These are phyloP conservation scores for Periconia digitata DNA, from an alignment of 2,329 filamentous ascomycete genomes.

Conservation along the genomic window DNA sequence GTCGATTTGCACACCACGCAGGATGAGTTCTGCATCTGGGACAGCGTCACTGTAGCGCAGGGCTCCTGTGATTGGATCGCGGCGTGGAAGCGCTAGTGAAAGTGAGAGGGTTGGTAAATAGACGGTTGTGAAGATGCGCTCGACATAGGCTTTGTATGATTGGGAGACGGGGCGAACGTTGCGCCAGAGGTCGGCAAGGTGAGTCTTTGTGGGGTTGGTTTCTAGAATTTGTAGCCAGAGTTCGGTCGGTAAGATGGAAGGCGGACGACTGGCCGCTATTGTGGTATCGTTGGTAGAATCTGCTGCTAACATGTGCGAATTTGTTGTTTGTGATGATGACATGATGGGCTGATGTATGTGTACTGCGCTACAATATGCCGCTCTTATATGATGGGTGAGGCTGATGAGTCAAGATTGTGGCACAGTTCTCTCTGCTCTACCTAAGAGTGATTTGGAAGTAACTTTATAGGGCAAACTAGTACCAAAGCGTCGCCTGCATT, in stretches of 20 bases:
- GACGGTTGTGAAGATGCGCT: slow-evolving; percentile 18
- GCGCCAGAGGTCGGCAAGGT: slow-evolving; percentile 18
- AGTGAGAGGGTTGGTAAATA: slow-evolving; percentile 14
- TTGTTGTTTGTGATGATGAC: not conserved
- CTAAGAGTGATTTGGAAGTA: no score
- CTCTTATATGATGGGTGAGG: no score
- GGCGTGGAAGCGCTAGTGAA: slow-evolving; percentile 20
- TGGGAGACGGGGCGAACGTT: slow-evolving; percentile 19
- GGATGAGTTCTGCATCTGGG: slow-evolving; percentile 10
- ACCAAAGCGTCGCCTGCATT: no score
- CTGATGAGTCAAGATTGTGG: no score
- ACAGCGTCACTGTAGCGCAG: slow-evolving; percentile 16
- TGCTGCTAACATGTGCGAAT: not conserved
- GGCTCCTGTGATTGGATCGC: slow-evolving; percentile 17
- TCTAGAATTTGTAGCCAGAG: slow-evolving; percentile 8
- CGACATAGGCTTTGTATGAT: slow-evolving; percentile 16
- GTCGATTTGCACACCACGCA: not conserved
- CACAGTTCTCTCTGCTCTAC: no score
- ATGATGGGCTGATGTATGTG: no score
- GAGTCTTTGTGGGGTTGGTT: not conserved
- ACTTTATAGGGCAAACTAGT: no score
- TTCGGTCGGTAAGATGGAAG: slow-evolving; percentile 4
- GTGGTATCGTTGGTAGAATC: not conserved
- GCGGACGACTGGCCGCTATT: not conserved
- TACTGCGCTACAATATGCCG: no score